Percentiles rank a stretch among this genome's conserved stretches.
phyloP scores from a whole-genome alignment of 2,329 filamentous ascomycete genomes.

The Dactylellina haptotyla region DNA sequence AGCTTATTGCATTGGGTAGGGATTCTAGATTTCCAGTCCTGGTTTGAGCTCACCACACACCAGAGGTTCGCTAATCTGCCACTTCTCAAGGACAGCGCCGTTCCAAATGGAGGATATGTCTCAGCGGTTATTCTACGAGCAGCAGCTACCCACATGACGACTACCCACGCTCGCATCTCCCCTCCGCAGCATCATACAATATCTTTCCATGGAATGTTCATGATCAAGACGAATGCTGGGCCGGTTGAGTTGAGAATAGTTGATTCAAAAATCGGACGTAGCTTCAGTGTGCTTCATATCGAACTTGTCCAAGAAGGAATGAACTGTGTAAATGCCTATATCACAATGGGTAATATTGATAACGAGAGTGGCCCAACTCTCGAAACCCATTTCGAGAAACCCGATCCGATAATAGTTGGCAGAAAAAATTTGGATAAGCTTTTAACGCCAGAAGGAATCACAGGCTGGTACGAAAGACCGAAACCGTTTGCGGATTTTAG shows the following conservation, averaged over 20 bases:
- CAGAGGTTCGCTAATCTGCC: neutral
- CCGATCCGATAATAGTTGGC: slow-evolving; percentile 63
- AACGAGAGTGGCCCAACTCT: slow-evolving; percentile 68
- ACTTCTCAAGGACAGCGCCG: slow-evolving; percentile 61
- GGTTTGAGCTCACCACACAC: neutral
- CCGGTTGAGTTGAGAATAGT: slow-evolving; percentile 69
- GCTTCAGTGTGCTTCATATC: slow-evolving; percentile 72
- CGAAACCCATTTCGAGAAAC: slow-evolving; percentile 67
- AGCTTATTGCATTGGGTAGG: slow-evolving; percentile 73
- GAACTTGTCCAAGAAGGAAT: slow-evolving; percentile 69
- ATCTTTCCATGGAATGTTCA: slow-evolving; percentile 72
- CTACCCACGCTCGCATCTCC: slow-evolving; percentile 64
- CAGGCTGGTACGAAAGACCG: slow-evolving; percentile 44
- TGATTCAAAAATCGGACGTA: slow-evolving; percentile 73
- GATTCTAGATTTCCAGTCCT: slow-evolving; percentile 1
- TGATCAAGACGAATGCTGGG: slow-evolving; percentile 71
- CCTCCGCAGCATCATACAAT: slow-evolving; percentile 70
- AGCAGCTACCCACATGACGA: slow-evolving; percentile 69
- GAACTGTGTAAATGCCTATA: slow-evolving; percentile 72
- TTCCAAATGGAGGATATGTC: slow-evolving; percentile 77
- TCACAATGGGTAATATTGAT: slow-evolving; percentile 72
- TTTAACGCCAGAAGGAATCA: slow-evolving; percentile 55
- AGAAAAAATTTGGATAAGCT: slow-evolving; percentile 57
- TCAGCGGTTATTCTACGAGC: slow-evolving; percentile 72
- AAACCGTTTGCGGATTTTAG: slow-evolving; percentile 58